Percentiles rank a stretch among this genome's conserved stretches.
These are phyloP conservation scores for Lichenothelia convexa DNA, from an alignment of 495 filamentous ascomycete species.

Conservation along the genomic window DNA sequence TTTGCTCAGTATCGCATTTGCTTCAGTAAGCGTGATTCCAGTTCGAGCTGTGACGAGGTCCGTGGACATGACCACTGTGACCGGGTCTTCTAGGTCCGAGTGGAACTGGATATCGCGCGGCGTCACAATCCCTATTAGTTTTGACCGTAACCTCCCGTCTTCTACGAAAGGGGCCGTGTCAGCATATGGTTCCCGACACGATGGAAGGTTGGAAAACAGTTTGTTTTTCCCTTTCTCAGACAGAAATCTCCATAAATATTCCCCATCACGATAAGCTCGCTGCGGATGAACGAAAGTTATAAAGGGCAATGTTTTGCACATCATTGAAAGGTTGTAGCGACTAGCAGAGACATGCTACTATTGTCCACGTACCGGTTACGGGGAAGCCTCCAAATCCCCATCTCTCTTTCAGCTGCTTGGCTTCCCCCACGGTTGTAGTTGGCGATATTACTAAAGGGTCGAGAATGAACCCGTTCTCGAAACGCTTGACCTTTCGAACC, in stretches of 20 bases:
- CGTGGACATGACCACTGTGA: slow-evolving; percentile 85
- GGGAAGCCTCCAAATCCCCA: slow-evolving; percentile 99
- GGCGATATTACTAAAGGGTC: slow-evolving; percentile 88
- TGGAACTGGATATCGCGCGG: slow-evolving; percentile 97
- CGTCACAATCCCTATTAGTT: slow-evolving; percentile 90
- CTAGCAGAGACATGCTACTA: slow-evolving; percentile 1
- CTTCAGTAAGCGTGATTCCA: slow-evolving; percentile 71
- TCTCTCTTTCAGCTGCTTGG: slow-evolving; percentile 81
- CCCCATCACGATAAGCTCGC: slow-evolving; percentile 76
- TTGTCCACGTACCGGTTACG: slow-evolving; percentile 67
- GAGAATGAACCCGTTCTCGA: slow-evolving; percentile 96
- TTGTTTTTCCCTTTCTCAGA: slow-evolving; percentile 19
- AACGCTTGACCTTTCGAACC: slow-evolving; percentile 97
- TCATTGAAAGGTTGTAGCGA: slow-evolving; percentile 28
- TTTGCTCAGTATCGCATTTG: slow-evolving; percentile 78
- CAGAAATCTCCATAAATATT: slow-evolving; percentile 32
- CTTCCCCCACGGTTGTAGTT: slow-evolving; percentile 75
- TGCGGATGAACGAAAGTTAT: slow-evolving; percentile 99
- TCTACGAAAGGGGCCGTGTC: slow-evolving; percentile 32
- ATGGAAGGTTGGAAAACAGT: slow-evolving; percentile 9
- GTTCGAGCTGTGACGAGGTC: slow-evolving; percentile 80
- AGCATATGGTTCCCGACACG: no score
- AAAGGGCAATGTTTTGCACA: slow-evolving; percentile 47
- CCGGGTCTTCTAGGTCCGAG: slow-evolving; percentile 42
- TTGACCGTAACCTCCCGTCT: slow-evolving; percentile 79